Conservation (phyloP, 345 rosid species). For the Eucalyptus leucophloia region DNA sequence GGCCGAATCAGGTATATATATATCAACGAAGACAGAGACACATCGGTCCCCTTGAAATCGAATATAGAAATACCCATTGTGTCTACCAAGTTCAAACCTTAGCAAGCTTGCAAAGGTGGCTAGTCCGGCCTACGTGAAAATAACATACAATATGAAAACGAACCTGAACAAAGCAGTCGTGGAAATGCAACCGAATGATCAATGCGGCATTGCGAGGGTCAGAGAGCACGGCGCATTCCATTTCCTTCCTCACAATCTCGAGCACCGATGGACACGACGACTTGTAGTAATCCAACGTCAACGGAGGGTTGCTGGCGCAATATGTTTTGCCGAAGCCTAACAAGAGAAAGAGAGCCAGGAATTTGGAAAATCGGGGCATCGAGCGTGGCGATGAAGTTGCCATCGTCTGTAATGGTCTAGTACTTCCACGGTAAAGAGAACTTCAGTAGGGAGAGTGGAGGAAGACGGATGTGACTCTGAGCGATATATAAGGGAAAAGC, state of each 20-base stretch:
- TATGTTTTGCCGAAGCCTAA: constrained; percentile 1
- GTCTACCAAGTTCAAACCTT: not conserved
- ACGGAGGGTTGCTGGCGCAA: constrained; percentile 21
- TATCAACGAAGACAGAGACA: not conserved
- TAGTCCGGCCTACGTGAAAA: not conserved
- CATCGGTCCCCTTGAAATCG: not conserved
- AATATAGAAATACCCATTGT: not conserved
- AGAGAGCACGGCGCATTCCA: constrained; percentile 76
- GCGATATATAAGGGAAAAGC: constrained; percentile 11
- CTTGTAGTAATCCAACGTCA: constrained; percentile 59
- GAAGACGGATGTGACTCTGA: constrained; percentile 8
- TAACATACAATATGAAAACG: not conserved
- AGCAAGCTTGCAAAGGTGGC: not conserved
- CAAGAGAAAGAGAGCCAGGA: constrained; percentile 1
- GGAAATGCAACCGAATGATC: constrained; percentile 64
- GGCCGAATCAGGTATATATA: not conserved
- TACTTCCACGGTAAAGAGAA: not conserved
- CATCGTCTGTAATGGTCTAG: not conserved
- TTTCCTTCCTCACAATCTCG: constrained; percentile 64
- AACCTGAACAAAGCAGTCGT: constrained; percentile 92
- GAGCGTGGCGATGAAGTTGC: not conserved
- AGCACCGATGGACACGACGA: constrained; percentile 57
- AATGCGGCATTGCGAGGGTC: constrained; percentile 87
- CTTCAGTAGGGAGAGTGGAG: constrained; percentile 1
- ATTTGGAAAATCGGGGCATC: not conserved